Percentiles rank a stretch among this genome's conserved stretches.
Conservation (phyloP, 768 basidiomycete species). For the Rhizopogon rudus region DNA sequence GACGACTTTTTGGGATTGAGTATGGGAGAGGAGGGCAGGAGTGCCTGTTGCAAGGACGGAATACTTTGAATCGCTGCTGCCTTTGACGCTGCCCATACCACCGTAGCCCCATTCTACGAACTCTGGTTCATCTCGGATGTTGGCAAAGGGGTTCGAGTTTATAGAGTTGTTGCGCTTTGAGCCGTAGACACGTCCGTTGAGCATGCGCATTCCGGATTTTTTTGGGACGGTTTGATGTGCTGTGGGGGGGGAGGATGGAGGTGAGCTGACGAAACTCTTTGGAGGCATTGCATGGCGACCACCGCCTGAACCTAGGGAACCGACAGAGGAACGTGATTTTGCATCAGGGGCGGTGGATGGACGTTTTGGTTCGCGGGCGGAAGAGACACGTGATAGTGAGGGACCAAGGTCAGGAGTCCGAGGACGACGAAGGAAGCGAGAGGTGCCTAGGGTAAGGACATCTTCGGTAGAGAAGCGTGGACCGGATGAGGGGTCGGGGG, state of each 20-base stretch:
- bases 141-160: slow-evolving; percentile 57
- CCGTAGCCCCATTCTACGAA: slow-evolving; percentile 94
- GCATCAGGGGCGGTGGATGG: background rate
- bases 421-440: slow-evolving; percentile 20
- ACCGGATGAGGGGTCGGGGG: background rate
- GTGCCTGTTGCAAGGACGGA: background rate
- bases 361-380: background rate
- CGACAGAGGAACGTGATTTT: slow-evolving; percentile 19
- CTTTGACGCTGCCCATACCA: slow-evolving; percentile 63
- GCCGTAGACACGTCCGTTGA: slow-evolving; percentile 87
- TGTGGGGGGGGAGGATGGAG: background rate
- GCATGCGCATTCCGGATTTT: slow-evolving; percentile 51
- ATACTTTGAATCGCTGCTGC: slow-evolving; percentile 16
- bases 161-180: slow-evolving; percentile 24
- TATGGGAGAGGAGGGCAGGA: background rate
- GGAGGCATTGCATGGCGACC: slow-evolving; percentile 19
- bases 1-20: slow-evolving; percentile 9
- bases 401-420: background rate
- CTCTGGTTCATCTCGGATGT: slow-evolving; percentile 60
- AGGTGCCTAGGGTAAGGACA: slow-evolving; percentile 23
- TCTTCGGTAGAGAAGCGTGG: slow-evolving; percentile 18
- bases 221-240: slow-evolving; percentile 6
- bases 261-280: slow-evolving; percentile 2
- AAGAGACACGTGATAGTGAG: background rate
- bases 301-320: slow-evolving; percentile 20